A percentile compares a stretch with the other conserved stretches of the same genome.
Evolutionary conservation across 805 yeast genomes (phyloP).

Genomic region (Crinitomyces ghanaensis): DNA sequence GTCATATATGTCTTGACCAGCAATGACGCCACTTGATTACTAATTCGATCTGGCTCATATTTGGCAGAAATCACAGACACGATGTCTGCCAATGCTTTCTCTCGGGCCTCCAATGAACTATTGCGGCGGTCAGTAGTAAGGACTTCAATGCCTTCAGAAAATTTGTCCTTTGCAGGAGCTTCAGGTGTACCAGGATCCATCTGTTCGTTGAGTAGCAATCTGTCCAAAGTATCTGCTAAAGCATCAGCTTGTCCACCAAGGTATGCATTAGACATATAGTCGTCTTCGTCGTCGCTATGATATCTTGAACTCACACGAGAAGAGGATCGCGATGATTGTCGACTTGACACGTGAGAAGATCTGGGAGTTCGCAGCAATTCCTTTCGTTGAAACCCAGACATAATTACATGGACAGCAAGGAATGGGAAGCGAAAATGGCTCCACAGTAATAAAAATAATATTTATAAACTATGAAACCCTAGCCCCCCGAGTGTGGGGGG

Average conservation of each 20-base stretch:
- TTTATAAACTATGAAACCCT: too few species aligned
- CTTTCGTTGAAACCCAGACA: too few species aligned
- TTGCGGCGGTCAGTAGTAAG: conserved; percentile 22
- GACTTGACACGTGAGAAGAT: conserved; percentile 8
- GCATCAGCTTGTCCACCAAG: conserved; percentile 10
- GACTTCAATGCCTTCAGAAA: conserved; percentile 17
- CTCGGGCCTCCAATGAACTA: conserved; percentile 23
- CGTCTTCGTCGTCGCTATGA: conserved; percentile 13
- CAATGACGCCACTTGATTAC: conserved; percentile 9
- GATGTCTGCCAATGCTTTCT: conserved; percentile 22
- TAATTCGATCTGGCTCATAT: conserved; percentile 23
- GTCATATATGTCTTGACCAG: conserved; percentile 17
- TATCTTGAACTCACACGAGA: conserved; percentile 9
- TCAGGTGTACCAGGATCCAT: conserved; percentile 5
- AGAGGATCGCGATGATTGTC: conserved; percentile 12
- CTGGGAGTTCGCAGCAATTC: too few species aligned
- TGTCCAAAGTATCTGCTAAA: conserved; percentile 10
- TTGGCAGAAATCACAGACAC: conserved; percentile 20
- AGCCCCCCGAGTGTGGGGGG: too few species aligned
- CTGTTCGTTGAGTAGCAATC: conserved; percentile 5
- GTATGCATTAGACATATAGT: conserved; percentile 14
- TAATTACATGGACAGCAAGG: too few species aligned
- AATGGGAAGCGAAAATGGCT: too few species aligned
- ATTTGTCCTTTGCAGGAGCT: conserved; percentile 11
- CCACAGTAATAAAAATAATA: too few species aligned